Evolutionary conservation across 2,329 filamentous ascomycete species (phyloP).

Genomic region (Claviceps fusiformis): DNA sequence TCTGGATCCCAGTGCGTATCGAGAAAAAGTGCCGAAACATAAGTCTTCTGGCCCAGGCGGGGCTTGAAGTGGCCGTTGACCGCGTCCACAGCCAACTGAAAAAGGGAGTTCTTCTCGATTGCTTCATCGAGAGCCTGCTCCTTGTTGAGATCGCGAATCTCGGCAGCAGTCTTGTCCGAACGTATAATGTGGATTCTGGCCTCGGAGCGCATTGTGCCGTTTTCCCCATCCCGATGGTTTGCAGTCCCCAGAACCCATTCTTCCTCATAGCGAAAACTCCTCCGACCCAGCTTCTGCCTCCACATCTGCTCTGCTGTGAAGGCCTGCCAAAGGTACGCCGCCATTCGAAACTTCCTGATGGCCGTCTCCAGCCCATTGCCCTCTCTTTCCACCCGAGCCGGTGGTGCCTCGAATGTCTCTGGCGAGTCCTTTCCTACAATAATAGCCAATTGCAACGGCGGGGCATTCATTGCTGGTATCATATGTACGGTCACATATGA

Average conservation of each 20-base stretch:
- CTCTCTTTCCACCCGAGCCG: constrained; percentile 61
- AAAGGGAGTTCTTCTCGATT: constrained; percentile 59
- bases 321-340: constrained; percentile 91
- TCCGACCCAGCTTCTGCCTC: constrained; percentile 71
- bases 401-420: constrained; percentile 69
- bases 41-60: constrained; percentile 64
- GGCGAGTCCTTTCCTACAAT: constrained; percentile 79
- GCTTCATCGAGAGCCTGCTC: constrained; percentile 66
- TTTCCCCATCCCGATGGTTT: constrained; percentile 58
- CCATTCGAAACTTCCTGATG: constrained; percentile 83
- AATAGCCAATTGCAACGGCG: constrained; percentile 81
- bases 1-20: constrained; percentile 78
- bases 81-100: constrained; percentile 62
- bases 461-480: constrained; percentile 62
- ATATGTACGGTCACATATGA: constrained; percentile 77
- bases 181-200: constrained; percentile 81
- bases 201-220: constrained; percentile 70
- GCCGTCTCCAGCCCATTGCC: constrained; percentile 72
- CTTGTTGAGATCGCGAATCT: constrained; percentile 64
- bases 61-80: constrained; percentile 66
- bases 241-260: constrained; percentile 81
- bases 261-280: constrained; percentile 84
- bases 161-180: constrained; percentile 68
- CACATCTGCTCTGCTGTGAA: constrained; percentile 97
- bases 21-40: constrained; percentile 75